phyloP scores from a whole-genome alignment of 306 rosid species.

The Prunus mongolica region DNA sequence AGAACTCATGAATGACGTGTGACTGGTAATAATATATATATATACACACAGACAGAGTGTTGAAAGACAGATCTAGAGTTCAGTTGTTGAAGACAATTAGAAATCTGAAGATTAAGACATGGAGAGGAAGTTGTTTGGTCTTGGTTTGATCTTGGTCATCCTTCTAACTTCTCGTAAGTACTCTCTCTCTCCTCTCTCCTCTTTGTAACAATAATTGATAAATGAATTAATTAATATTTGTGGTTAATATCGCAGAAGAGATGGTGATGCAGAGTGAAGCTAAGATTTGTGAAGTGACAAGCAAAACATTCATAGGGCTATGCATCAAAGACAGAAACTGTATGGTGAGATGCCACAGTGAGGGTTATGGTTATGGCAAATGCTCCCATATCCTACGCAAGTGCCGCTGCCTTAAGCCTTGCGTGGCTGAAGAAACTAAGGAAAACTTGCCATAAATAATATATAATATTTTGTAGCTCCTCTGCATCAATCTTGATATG shows the following conservation, averaged over 20 bases:
- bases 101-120: neutral
- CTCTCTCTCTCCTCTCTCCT: neutral
- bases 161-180: neutral
- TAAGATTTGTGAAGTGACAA: neutral
- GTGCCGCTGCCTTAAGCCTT: neutral
- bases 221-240: neutral
- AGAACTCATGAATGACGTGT: neutral
- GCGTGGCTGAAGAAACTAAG: neutral
- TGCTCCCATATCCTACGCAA: neutral
- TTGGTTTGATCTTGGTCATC: neutral
- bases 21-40: neutral
- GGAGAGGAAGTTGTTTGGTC: neutral
- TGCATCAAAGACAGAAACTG: neutral
- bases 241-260: neutral
- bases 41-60: too few relatives aligned
- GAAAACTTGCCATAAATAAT: neutral
- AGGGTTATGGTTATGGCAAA: slow-evolving; percentile 2
- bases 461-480: too few relatives aligned
- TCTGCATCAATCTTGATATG: neutral
- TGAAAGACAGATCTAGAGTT: too few relatives aligned
- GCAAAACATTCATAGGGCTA: neutral
- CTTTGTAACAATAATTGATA: too few relatives aligned
- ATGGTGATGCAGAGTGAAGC: slow-evolving; percentile 3
- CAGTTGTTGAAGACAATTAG: neutral
- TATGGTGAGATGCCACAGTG: neutral